These are phyloP conservation scores for Isabelozyma gotoi DNA, from an alignment of 805 yeast genomes.

Conservation along the genomic window DNA sequence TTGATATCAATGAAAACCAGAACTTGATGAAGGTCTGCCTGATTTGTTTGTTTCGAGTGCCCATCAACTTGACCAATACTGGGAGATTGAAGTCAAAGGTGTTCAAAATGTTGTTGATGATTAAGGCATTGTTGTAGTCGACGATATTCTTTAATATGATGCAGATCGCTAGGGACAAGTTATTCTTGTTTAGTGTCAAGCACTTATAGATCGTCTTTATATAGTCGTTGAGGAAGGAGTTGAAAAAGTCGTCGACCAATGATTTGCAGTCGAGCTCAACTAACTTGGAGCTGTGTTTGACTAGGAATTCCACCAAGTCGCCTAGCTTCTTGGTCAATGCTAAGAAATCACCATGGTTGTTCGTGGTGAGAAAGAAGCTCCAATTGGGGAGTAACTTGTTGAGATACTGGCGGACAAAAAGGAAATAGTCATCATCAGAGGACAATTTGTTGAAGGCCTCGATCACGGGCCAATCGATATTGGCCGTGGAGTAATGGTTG, in stretches of 20 bases:
- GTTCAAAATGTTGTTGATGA: conserved; percentile 58
- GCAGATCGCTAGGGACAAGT: conserved; percentile 39
- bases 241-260: conserved; percentile 6
- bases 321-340: conserved; percentile 42
- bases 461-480: conserved; percentile 3
- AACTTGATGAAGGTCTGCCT: conserved; percentile 62
- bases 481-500: not conserved
- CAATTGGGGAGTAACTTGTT: conserved; percentile 37
- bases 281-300: conserved; percentile 2
- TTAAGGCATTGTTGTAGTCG: conserved; percentile 46
- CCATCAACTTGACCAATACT: conserved; percentile 58
- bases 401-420: not conserved
- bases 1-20: conserved; percentile 53
- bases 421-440: not conserved
- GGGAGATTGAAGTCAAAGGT: conserved; percentile 67
- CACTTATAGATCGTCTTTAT: conserved; percentile 3
- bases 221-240: conserved; percentile 4
- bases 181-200: not conserved
- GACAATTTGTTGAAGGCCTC: not conserved
- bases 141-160: conserved; percentile 54
- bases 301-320: conserved; percentile 16
- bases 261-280: conserved; percentile 11
- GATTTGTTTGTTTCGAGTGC: conserved; percentile 50
- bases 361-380: conserved; percentile 42
- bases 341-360: conserved; percentile 54